These are phyloP conservation scores for Tetrastigma voinierianum DNA, from an alignment of 164 flowering plant genomes.

Conservation along the genomic window DNA sequence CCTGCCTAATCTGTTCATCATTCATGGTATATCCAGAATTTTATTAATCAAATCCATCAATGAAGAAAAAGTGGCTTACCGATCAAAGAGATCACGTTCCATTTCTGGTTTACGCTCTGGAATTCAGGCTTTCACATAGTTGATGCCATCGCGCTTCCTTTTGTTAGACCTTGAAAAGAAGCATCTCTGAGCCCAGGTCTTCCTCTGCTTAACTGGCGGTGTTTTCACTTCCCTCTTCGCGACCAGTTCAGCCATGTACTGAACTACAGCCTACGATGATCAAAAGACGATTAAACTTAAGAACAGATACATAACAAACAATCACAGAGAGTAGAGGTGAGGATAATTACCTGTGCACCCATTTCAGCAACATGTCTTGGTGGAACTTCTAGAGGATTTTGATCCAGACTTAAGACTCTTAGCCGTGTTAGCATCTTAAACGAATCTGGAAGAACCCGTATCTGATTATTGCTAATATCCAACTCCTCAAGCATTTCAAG, in stretches of 20 bases:
- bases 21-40: no score
- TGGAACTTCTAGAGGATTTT: constrained; percentile 81
- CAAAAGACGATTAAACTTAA: constrained; percentile 6
- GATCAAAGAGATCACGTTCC: background rate
- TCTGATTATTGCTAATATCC: constrained; percentile 89
- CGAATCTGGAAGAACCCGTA: constrained; percentile 73
- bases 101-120: background rate
- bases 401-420: constrained; percentile 53
- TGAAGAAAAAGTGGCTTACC: constrained; percentile 8
- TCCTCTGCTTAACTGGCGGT: constrained; percentile 60
- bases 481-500: constrained; percentile 84
- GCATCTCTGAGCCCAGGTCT: constrained; percentile 61
- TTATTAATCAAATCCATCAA: background rate
- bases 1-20: background rate
- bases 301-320: background rate
- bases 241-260: constrained; percentile 69
- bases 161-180: constrained; percentile 63
- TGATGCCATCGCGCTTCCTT: constrained; percentile 53
- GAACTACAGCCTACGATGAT: constrained; percentile 72
- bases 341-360: constrained; percentile 72
- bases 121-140: constrained; percentile 39
- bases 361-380: constrained; percentile 62
- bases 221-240: constrained; percentile 49
- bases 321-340: background rate
- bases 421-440: constrained; percentile 61